phyloP scores from a whole-genome alignment of 108 stramenopile genomes.

The Licmophora abbreviata region DNA sequence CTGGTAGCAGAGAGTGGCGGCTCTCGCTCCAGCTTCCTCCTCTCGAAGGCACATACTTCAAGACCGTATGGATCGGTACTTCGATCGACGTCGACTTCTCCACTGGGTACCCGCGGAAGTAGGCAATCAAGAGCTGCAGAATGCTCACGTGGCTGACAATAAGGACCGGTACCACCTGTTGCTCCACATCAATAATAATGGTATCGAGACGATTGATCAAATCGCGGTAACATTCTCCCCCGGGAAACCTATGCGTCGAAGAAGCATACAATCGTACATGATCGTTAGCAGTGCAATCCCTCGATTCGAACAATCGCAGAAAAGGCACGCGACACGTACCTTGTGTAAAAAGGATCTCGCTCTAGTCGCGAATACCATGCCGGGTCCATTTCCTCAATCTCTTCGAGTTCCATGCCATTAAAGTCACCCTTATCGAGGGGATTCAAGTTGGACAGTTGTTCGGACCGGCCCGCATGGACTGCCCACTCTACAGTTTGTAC shows the following conservation, averaged over 20 bases:
- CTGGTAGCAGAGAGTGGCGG: constrained; percentile 24
- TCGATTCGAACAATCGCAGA: background rate
- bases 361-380: constrained; percentile 64
- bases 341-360: constrained; percentile 69
- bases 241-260: constrained; percentile 58
- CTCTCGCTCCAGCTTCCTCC: constrained; percentile 83
- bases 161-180: constrained; percentile 77
- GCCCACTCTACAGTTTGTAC: constrained; percentile 67
- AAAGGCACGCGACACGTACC: constrained; percentile 18
- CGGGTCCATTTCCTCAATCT: constrained; percentile 53
- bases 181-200: constrained; percentile 83
- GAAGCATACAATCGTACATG: background rate
- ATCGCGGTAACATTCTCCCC: constrained; percentile 86
- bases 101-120: constrained; percentile 73
- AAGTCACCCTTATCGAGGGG: constrained; percentile 90
- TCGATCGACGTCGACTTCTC: constrained; percentile 72
- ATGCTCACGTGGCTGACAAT: constrained; percentile 87
- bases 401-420: constrained; percentile 76
- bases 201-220: constrained; percentile 72
- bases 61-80: constrained; percentile 79
- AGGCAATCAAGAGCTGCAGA: constrained; percentile 80
- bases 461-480: constrained; percentile 2
- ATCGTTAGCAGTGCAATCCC: background rate
- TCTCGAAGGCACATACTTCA: constrained; percentile 78
- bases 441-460: constrained; percentile 76